Evolutionary conservation across 345 rosid species (phyloP), one percentile per base, ranked within the genome.

Genomic region (Melaleuca quinquenervia): DNA sequence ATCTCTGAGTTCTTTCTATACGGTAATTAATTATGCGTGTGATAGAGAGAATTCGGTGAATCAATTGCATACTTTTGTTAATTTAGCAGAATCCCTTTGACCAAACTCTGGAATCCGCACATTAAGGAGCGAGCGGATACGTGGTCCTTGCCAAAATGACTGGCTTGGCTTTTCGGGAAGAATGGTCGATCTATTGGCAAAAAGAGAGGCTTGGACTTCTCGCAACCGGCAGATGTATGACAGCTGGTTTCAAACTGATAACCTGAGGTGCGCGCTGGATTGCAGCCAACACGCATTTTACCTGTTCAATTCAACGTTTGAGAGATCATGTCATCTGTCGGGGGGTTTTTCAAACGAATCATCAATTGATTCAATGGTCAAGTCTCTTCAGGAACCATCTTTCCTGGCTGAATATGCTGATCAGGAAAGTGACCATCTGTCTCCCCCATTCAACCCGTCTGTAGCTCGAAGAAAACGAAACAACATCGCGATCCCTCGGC

Each of bases 21-120:
- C 10, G 11, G 11, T 1, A 9, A 18, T 1, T 3, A 36, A 36
- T 70, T 1, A 1, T 16, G 16, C 1, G 8, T 58, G 6, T 13
- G 6, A n/a, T 5, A n/a, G 70, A 58, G 45, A 70, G 36, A 36
- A 70, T 8, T 70, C 48, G 24, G 76, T 0, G 22, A 22, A 18
- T 15, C 3, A 29, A 64, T 29, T 44, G 22, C 12, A 32, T 16
- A 22, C 16, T 70, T 14, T 16, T 70, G 13, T 21, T 64, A 15
- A 64, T 15, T 62, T 29, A 62, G 75, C 7, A 6, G 24, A 32
- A 18, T 32, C 13, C 11, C 78, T 70, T 32, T 7, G 48, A 64
- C 78, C 45, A 32, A 70, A 18, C 22, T 70, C 48, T 9, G 45
- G 36, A 18, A 70, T 20, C 78, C 48, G 1, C 45, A 5, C 44